Evolutionary conservation across 208 protist species (phyloP).

Genomic region (Trypanosoma avium): DNA sequence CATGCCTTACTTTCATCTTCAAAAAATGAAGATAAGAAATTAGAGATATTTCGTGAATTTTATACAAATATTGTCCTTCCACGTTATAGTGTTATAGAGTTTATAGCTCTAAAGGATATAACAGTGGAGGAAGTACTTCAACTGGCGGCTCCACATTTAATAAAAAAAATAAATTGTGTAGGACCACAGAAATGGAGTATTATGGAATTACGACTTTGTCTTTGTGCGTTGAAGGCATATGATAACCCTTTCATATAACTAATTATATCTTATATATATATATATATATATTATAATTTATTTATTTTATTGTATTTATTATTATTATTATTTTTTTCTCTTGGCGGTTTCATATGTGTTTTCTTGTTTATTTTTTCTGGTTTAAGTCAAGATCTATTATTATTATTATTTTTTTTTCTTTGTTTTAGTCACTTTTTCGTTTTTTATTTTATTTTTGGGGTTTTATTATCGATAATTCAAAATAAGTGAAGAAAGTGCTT

Average conservation of each 20-base stretch:
- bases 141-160: slow-evolving; percentile 27
- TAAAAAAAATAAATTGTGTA: slow-evolving; percentile 29
- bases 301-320: too few relatives aligned
- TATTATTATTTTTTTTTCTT: too few relatives aligned
- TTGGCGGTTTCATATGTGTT: too few relatives aligned
- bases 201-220: slow-evolving; percentile 51
- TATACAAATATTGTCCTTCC: slow-evolving; percentile 40
- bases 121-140: slow-evolving; percentile 41
- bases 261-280: background rate
- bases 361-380: too few relatives aligned
- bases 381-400: too few relatives aligned
- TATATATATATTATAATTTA: slow-evolving; percentile 7
- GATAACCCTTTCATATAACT: slow-evolving; percentile 15
- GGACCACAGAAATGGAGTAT: slow-evolving; percentile 67
- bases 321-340: too few relatives aligned
- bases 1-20: slow-evolving; percentile 29
- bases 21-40: slow-evolving; percentile 10
- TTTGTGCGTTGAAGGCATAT: slow-evolving; percentile 50
- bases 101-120: slow-evolving; percentile 23
- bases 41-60: slow-evolving; percentile 46
- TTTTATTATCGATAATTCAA: too few relatives aligned
- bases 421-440: too few relatives aligned
- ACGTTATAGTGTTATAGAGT: slow-evolving; percentile 25
- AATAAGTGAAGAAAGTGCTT: background rate
- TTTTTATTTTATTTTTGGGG: too few relatives aligned